Conservation (phyloP, 306 rosid species). For the Arachis hypogaea region DNA sequence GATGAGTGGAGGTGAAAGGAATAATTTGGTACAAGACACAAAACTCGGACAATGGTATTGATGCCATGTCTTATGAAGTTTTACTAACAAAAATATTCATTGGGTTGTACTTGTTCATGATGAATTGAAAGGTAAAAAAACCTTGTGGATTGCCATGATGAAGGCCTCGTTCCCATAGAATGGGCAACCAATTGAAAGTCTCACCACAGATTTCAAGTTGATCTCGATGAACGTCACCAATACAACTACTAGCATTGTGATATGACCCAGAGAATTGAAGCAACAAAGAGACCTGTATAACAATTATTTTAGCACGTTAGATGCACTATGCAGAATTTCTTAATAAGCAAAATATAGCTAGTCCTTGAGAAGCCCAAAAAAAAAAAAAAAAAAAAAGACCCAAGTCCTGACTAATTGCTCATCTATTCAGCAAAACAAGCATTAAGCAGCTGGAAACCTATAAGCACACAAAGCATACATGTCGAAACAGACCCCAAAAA, state of each 20-base stretch:
- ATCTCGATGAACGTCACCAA: slow-evolving; percentile 44
- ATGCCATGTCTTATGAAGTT: slow-evolving; percentile 18
- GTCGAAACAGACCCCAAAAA: not conserved
- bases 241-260: slow-evolving; percentile 42
- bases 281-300: slow-evolving; percentile 73
- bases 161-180: slow-evolving; percentile 94
- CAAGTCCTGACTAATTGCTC: slow-evolving; percentile 15
- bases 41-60: not conserved
- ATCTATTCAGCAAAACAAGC: slow-evolving; percentile 8
- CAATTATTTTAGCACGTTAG: slow-evolving; percentile 34
- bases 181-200: slow-evolving; percentile 75
- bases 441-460: slow-evolving; percentile 4
- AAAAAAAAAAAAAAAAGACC: slow-evolving; percentile 15
- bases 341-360: not conserved
- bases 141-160: slow-evolving; percentile 93
- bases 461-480: not conserved
- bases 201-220: slow-evolving; percentile 53
- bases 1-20: slow-evolving; percentile 35
- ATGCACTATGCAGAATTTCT: slow-evolving; percentile 10
- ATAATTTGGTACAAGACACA: slow-evolving; percentile 12
- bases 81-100: slow-evolving; percentile 23
- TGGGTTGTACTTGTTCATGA: slow-evolving; percentile 23
- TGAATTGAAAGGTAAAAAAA: slow-evolving; percentile 39
- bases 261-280: slow-evolving; percentile 63
- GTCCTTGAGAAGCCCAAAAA: slow-evolving; percentile 14